These are phyloP conservation scores for Alternaria triticimaculans DNA, from an alignment of 2,329 filamentous ascomycete species.

Conservation along the genomic window DNA sequence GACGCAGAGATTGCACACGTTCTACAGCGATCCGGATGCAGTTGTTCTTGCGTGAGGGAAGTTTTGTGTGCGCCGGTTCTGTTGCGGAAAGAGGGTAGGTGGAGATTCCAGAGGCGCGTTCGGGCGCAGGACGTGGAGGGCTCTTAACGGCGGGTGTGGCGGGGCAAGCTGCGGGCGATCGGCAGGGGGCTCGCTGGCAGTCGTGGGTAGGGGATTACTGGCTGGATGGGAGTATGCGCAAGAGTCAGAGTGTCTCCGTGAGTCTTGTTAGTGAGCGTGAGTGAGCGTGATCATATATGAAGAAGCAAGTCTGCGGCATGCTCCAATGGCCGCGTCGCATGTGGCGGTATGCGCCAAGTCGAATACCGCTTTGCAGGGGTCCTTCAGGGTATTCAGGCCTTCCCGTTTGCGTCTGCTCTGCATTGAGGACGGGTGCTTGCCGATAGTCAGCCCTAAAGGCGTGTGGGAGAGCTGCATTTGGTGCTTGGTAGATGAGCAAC, in stretches of 20 bases:
- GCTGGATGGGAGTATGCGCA: constrained; percentile 8
- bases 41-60: not conserved
- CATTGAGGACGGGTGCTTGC: constrained; percentile 4
- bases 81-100: constrained; percentile 8
- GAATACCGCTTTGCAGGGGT: constrained; percentile 22
- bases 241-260: constrained; percentile 12
- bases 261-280: constrained; percentile 2
- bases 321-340: constrained; percentile 31
- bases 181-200: not conserved
- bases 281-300: constrained; percentile 18
- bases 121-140: constrained; percentile 18
- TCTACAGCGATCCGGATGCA: not conserved
- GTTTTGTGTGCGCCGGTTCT: not conserved
- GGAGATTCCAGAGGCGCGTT: constrained; percentile 20
- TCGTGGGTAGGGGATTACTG: not conserved
- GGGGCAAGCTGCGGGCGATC: constrained; percentile 28
- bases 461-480: constrained; percentile 7
- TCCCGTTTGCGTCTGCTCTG: constrained; percentile 24
- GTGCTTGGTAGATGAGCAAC: constrained; percentile 7
- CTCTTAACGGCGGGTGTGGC: constrained; percentile 11
- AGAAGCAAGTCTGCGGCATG: constrained; percentile 30
- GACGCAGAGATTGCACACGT: not conserved
- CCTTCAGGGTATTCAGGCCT: constrained; percentile 18
- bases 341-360: constrained; percentile 33
- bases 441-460: not conserved